Base-by-base conservation (phyloP, 306 rosid genomes). In the Astragalus glycyphyllos region DNA sequence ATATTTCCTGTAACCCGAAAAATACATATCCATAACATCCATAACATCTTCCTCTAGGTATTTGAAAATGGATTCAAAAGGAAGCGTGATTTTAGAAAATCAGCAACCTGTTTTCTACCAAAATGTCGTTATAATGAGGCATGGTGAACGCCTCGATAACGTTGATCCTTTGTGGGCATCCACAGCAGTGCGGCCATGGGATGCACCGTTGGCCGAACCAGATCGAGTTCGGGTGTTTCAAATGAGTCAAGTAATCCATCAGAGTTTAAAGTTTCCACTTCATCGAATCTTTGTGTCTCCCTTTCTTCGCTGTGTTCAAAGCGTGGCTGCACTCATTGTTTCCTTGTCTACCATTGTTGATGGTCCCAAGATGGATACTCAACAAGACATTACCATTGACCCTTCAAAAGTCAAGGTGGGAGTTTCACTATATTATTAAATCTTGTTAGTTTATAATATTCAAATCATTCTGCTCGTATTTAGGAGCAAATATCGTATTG, bases 281-380 rank as follows among this genome's bases (percentile, higher is more conserved):
- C 83, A 83, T 44, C 83, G 96, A 16, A 77, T 90, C 74, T 85
- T 90, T 40, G 98, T 85, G 6, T 93, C 98, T 23, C 98, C 97
- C 0, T 93, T 93, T 56, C 74, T 88, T 37, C 98, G 98, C 17
- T 90, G 98, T 70, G 74, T 90, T 15, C 86, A 92, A 82, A 90
- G 96, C 56, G 93, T 91, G 64, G 67, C 40, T 6, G 74, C 81
- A 71, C 83, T 75, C 35, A 57, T 84, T 47, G 4, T 63, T 8
- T 91, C 87, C 0, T 84, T 90, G 69, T 69, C 76, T 66, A 68
- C 92, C 16, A 4, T 34, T 13, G 74, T 55, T 0, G 76, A 80
- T 7, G 73, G 71, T 32, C 16, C 73, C 5, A 14, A 7, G 12
- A 14, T 48, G 16, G n/a, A 2, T 58, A 37, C 66, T 11, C 44